Base-by-base conservation (phyloP, 768 basidiomycete genomes). In the Tulasnella sp. region DNA sequence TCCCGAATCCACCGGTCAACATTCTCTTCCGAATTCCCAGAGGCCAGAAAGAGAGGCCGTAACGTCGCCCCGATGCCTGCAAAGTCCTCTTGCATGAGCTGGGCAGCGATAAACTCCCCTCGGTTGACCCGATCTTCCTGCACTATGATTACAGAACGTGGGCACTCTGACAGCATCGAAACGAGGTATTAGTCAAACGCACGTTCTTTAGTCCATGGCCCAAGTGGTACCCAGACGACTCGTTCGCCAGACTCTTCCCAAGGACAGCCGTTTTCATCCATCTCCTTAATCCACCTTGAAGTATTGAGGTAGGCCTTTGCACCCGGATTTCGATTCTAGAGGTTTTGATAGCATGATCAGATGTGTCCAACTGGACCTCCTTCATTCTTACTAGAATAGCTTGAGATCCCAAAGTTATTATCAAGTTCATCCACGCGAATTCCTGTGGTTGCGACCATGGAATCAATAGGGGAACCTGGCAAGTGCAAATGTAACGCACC, bases 1-100 rank as follows among this genome's bases (percentile, higher is more conserved):
- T 34, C 58, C 19, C 34, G 62, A 36, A 68, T 12, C 62, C 62
- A 68, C 12, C 62, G 31, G 36, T 77, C 76, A 16, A 77, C 56
- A 16, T 38, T 46, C 19, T 77, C 58, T 42, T n/a, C 76, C 38
- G 58, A 27, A 24, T 77, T 56, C 27, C 76, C 76, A 46, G 48
- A 58, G 18, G 52, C 46, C 58, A 77, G 8, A 27, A 77, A 31
- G 1, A 77, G 5, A 68, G 76, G 76, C 8, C 68, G 56, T n/a
- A 77, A 27, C 1, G 19, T 36, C 8, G 6, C 62, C 1, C 62
- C 62, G 27, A 68, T 36, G 31, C 10, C 12, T 14, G 27, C 7
- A 68, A 34, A 68, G 34, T 68, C 62, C 34, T 68, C 62, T 36
- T 68, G 27, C 62, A 68, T 68, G 27, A 68, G 62, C 19, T 68